Evolutionary conservation across 2,329 filamentous ascomycete genomes (phyloP), one percentile per base, ranked within the genome.

Genomic region (Fusarium euwallaceae): DNA sequence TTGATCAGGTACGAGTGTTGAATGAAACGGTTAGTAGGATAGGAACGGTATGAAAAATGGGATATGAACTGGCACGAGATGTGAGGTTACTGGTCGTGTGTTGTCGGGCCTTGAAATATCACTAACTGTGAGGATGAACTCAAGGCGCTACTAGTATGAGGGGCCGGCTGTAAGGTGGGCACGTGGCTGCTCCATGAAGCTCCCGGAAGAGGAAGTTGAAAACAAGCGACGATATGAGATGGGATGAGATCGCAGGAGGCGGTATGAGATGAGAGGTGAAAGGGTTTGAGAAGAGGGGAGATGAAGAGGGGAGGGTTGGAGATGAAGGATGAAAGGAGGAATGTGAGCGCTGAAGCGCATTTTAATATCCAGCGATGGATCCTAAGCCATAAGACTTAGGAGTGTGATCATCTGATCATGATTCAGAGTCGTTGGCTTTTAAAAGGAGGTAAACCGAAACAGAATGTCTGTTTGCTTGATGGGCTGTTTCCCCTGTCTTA

Each of bases 301-400:
- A 22, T 22, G 22, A 22, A 22, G 22, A 22, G 22, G 22, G 22
- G 22, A 22, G 22, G 22, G 22, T 2, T 22, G 22, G 22, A 22
- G 22, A 22, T 22, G 22, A 22, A 22, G 22, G 22, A 22, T 22
- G 22, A 22, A 22, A 22, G 22, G n/a, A 45, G 43, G 12, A 43
- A 3, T 16, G 12, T 8, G 43, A 45, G 43, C 43, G 43, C 3
- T 2, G 1, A 51, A 51, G 45, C 12, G 20, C 43, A 4, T 5
- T 16, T 16, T 16, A 45, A 16, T 16, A 5, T 24, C 1, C 0
- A 24, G 7, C 2, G 17, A 4, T 17, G 22, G 0, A 17, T 0
- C 45, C 14, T 27, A 27, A 27, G 2, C 1, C 24, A 27, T 27
- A 51, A 27, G 22, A 11, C 22, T 48, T 24, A 48, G 14, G 22